Evolutionary conservation across 1,284 basidiomycete species (phyloP).

Genomic region (Cystobasidiaceae sp.): DNA sequence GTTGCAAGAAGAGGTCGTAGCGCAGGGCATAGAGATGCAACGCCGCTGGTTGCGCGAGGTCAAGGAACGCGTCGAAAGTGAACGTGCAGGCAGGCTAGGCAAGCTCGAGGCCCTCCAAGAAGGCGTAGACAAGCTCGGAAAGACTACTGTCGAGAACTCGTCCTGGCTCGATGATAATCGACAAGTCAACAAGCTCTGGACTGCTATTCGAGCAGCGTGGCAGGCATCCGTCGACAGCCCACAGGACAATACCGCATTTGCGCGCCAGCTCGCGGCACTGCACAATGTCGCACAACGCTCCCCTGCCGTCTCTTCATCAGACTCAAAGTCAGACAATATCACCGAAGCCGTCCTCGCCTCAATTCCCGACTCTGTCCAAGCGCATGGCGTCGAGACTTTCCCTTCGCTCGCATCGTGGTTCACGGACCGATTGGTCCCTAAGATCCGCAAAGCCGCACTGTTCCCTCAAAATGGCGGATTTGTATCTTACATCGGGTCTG

Average conservation of each 20-base stretch:
- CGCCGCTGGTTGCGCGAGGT: constrained; percentile 93
- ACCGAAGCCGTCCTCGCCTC: constrained; percentile 63
- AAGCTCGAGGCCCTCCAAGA: constrained; percentile 90
- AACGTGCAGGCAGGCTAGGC: constrained; percentile 89
- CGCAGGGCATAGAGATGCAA: constrained; percentile 95
- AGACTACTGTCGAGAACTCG: constrained; percentile 84
- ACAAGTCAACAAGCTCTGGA: constrained; percentile 65
- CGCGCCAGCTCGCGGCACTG: constrained; percentile 79
- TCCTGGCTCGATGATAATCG: constrained; percentile 83
- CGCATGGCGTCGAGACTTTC: constrained; percentile 83
- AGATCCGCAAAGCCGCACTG: constrained; percentile 78
- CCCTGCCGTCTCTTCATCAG: neutral
- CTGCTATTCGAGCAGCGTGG: constrained; percentile 44
- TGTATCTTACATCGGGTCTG: constrained; percentile 77
- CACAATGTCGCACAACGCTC: constrained; percentile 46
- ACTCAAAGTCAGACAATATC: constrained; percentile 46
- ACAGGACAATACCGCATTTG: constrained; percentile 67
- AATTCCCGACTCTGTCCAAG: constrained; percentile 59
- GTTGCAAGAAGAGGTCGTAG: constrained; percentile 87
- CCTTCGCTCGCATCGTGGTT: constrained; percentile 88
- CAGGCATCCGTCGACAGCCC: constrained; percentile 51
- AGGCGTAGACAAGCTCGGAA: constrained; percentile 83
- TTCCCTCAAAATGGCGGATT: constrained; percentile 85
- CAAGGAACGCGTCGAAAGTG: constrained; percentile 91
- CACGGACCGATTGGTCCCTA: constrained; percentile 72